phyloP scores from a whole-genome alignment of 1,284 basidiomycete species.

The Puccinia novopanici region DNA sequence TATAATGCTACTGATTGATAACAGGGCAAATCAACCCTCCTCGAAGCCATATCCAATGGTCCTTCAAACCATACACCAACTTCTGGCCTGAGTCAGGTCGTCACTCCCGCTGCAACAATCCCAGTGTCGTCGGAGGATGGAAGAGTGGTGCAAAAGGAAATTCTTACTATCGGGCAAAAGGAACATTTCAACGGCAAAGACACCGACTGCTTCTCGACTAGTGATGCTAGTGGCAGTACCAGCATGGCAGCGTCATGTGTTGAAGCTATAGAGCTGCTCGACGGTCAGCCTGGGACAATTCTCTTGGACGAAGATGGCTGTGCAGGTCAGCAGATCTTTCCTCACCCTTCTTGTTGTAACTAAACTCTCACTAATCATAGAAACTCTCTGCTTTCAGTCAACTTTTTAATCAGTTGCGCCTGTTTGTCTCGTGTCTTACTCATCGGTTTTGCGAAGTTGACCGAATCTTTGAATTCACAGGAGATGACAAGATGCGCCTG shows the following conservation, averaged over 20 bases:
- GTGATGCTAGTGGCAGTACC: conserved; percentile 49
- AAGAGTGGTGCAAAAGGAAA: conserved; percentile 35
- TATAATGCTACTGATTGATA: background rate
- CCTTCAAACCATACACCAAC: conserved; percentile 47
- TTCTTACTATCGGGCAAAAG: too few species aligned
- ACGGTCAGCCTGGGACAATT: conserved; percentile 25
- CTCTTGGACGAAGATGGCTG: conserved; percentile 48
- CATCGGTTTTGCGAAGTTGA: background rate
- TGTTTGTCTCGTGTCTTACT: background rate
- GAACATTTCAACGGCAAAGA: conserved; percentile 46
- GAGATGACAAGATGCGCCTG: conserved; percentile 44
- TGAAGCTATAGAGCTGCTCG: conserved; percentile 43
- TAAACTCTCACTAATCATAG: background rate
- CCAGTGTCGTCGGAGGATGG: conserved; percentile 47
- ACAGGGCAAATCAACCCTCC: conserved; percentile 47
- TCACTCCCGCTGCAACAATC: conserved; percentile 30
- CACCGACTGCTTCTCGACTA: conserved; percentile 40
- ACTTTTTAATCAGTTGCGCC: conserved; percentile 40
- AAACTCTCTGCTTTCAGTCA: conserved; percentile 14
- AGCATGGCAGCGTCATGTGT: conserved; percentile 47
- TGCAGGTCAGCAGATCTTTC: conserved; percentile 27
- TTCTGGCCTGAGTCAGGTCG: conserved; percentile 38
- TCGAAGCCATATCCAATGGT: conserved; percentile 49
- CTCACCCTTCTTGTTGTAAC: background rate
- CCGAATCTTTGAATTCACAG: background rate